Percentiles rank a stretch among this genome's conserved stretches.
Evolutionary conservation across 2,329 filamentous ascomycete genomes (phyloP).

Genomic region (Fulvia fulva): DNA sequence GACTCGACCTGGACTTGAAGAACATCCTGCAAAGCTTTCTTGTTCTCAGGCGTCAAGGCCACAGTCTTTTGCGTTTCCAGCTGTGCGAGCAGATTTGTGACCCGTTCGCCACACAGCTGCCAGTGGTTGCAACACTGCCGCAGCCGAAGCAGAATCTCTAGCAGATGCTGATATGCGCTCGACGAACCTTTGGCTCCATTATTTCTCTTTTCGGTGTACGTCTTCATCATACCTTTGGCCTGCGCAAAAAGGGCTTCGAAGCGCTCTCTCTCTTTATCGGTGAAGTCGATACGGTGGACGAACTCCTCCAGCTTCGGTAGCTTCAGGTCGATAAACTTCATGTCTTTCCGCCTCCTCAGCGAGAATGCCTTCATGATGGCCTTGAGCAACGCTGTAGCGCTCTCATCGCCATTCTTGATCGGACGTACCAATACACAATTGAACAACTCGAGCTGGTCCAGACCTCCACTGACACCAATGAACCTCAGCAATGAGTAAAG

Average conservation of each 20-base stretch:
- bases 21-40: constrained; percentile 67
- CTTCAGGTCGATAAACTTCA: constrained; percentile 79
- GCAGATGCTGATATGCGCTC: constrained; percentile 66
- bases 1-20: constrained; percentile 73
- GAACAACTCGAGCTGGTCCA: constrained; percentile 71
- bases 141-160: constrained; percentile 77
- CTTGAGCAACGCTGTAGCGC: constrained; percentile 62
- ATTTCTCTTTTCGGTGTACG: constrained; percentile 38
- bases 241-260: constrained; percentile 73
- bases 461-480: constrained; percentile 68
- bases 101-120: constrained; percentile 71
- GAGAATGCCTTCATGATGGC: constrained; percentile 76
- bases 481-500: constrained; percentile 77
- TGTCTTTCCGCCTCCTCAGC: constrained; percentile 77
- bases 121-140: constrained; percentile 87
- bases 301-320: constrained; percentile 75
- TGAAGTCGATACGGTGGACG: constrained; percentile 70
- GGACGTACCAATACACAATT: constrained; percentile 67
- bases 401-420: constrained; percentile 56
- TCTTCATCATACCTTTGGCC: constrained; percentile 66
- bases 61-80: constrained; percentile 66
- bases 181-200: constrained; percentile 20
- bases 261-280: constrained; percentile 67
- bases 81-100: constrained; percentile 67
- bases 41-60: constrained; percentile 67